Percentiles rank a stretch among this genome's conserved stretches.
Conservation (phyloP, 176 grass and related monocot genomes). For the Eragrostis nindensis region DNA sequence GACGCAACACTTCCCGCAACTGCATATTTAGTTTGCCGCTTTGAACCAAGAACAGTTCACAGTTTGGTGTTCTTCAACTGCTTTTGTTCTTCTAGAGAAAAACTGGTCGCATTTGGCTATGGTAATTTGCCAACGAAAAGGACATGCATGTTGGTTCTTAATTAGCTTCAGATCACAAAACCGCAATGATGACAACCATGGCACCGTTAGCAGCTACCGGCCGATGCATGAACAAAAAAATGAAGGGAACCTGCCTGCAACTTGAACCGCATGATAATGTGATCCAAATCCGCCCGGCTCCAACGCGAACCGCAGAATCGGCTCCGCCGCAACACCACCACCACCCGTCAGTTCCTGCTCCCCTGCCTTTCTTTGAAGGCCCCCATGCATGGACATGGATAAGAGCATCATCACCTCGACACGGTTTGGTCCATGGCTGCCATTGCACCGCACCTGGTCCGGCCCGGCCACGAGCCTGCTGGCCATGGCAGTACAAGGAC, state of each 20-base stretch:
- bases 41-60: too few relatives aligned
- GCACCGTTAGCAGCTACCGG: too few relatives aligned
- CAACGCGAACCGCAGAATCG: background rate
- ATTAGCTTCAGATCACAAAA: too few relatives aligned
- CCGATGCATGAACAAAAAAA: background rate
- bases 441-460: conserved; percentile 39
- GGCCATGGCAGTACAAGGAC: conserved; percentile 15
- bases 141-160: too few relatives aligned
- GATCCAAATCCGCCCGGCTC: background rate
- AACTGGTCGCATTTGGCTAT: too few relatives aligned
- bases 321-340: background rate
- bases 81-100: too few relatives aligned
- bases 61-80: too few relatives aligned
- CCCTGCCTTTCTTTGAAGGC: background rate
- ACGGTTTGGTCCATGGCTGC: conserved; percentile 22
- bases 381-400: conserved; percentile 12
- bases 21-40: too few relatives aligned
- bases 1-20: too few relatives aligned
- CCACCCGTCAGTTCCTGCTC: background rate
- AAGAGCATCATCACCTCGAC: conserved; percentile 6
- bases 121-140: too few relatives aligned
- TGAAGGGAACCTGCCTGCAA: background rate
- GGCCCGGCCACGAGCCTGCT: background rate
- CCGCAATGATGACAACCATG: too few relatives aligned
- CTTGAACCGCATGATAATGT: background rate